Evolutionary conservation across 306 rosid species (phyloP).

Genomic region (Quillaja saponaria): DNA sequence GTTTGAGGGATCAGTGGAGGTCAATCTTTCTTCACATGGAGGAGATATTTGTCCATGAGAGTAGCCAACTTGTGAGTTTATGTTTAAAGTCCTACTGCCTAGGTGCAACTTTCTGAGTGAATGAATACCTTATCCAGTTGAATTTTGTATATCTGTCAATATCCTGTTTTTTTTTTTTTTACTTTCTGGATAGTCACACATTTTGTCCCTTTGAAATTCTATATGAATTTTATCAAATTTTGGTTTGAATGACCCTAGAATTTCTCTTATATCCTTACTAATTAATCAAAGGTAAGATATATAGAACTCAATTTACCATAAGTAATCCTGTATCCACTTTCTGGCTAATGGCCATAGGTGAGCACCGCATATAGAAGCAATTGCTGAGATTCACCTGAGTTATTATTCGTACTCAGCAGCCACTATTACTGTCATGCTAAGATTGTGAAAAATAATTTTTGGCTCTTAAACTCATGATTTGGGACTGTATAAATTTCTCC

Average conservation of each 20-base stretch:
- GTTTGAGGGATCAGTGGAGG: conserved; percentile 79
- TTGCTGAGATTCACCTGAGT: too few species aligned
- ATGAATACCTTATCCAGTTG: not conserved
- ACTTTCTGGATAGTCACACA: not conserved
- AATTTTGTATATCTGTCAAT: not conserved
- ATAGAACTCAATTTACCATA: not conserved
- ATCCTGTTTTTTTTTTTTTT: not conserved
- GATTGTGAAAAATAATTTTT: not conserved
- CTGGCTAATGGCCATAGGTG: not conserved
- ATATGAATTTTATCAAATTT: not conserved
- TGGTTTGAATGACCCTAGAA: not conserved
- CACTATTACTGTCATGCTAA: not conserved
- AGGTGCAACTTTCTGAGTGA: conserved; percentile 14
- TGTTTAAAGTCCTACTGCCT: conserved; percentile 1
- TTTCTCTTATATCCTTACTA: not conserved
- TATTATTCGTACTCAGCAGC: too few species aligned
- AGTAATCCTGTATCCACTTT: not conserved
- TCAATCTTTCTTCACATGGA: conserved; percentile 79
- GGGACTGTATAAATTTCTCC: too few species aligned
- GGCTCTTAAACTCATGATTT: too few species aligned
- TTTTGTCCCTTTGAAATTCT: too few species aligned
- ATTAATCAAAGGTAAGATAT: not conserved
- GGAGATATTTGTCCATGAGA: conserved; percentile 56
- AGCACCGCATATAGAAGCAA: not conserved
- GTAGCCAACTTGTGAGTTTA: conserved; percentile 72